Conservation (phyloP, 2,329 filamentous ascomycete species). For the Tympanopsis confertula region DNA sequence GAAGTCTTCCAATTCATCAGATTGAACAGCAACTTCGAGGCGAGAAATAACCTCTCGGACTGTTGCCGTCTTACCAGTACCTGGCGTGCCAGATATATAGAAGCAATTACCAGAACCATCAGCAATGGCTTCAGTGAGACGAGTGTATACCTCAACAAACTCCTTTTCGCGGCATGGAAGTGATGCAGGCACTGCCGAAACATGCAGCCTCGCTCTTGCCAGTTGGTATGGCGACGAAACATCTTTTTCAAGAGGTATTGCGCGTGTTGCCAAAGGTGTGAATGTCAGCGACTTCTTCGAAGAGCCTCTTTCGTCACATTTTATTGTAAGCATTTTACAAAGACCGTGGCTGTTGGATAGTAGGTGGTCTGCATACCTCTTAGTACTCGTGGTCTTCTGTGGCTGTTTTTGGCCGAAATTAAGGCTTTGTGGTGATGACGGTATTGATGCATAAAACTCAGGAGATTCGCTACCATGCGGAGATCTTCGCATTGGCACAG, state of each 20-base stretch:
- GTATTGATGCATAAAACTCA: no score
- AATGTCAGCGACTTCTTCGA: constrained; percentile 87
- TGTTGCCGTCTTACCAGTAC: constrained; percentile 94
- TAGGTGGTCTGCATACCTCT: no score
- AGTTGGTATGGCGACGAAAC: constrained; percentile 78
- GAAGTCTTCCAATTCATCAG: constrained; percentile 93
- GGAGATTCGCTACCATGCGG: no score
- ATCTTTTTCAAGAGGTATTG: constrained; percentile 63
- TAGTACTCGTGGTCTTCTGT: no score
- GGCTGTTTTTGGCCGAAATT: no score
- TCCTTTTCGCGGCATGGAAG: constrained; percentile 87
- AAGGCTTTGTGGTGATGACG: no score
- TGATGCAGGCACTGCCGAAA: constrained; percentile 80
- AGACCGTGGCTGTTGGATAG: no score
- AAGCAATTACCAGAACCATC: constrained; percentile 92
- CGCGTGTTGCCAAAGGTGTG: constrained; percentile 81
- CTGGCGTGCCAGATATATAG: constrained; percentile 94
- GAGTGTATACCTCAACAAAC: constrained; percentile 83
- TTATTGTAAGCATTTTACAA: no score
- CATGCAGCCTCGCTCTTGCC: constrained; percentile 78
- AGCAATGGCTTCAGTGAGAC: constrained; percentile 85
- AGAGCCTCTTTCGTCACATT: constrained; percentile 44
- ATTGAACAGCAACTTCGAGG: constrained; percentile 73
- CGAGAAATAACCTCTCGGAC: constrained; percentile 88
- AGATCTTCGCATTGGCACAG: no score